Evolutionary conservation across 306 rosid genomes (phyloP).

Genomic region (Casuarina glauca): DNA sequence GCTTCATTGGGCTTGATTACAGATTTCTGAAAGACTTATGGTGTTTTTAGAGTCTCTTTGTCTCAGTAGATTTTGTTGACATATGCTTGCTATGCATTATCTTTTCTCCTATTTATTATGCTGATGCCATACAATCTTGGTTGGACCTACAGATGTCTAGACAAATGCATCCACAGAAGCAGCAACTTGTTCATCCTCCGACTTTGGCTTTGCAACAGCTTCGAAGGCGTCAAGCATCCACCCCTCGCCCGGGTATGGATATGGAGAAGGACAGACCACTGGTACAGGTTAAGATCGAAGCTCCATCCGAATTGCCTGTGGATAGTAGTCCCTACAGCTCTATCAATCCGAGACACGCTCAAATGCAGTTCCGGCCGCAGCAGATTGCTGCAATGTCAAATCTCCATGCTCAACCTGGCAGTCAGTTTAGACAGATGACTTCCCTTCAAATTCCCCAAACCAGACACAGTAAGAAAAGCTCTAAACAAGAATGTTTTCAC

Average conservation of each 20-base stretch:
- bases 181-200: slow-evolving; percentile 56
- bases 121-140: slow-evolving; percentile 14
- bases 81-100: background rate
- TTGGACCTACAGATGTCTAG: slow-evolving; percentile 47
- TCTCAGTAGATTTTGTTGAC: slow-evolving; percentile 3
- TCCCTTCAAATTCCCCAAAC: slow-evolving; percentile 59
- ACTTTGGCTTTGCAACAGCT: slow-evolving; percentile 45
- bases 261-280: slow-evolving; percentile 71
- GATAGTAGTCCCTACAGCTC: slow-evolving; percentile 58
- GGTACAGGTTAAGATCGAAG: slow-evolving; percentile 89
- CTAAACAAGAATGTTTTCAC: slow-evolving; percentile 21
- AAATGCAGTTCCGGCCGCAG: slow-evolving; percentile 79
- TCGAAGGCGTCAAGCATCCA: slow-evolving; percentile 55
- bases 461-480: slow-evolving; percentile 67
- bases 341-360: slow-evolving; percentile 57
- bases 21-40: background rate
- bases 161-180: slow-evolving; percentile 80
- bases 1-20: background rate
- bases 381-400: slow-evolving; percentile 68
- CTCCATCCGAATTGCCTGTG: slow-evolving; percentile 57
- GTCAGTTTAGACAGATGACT: slow-evolving; percentile 73
- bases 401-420: slow-evolving; percentile 56
- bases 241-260: slow-evolving; percentile 67
- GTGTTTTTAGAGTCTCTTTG: slow-evolving; percentile 1
- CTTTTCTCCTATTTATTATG: background rate